Conservation (phyloP, 2,329 filamentous ascomycete genomes). For the Zasmidium citrigriseum region DNA sequence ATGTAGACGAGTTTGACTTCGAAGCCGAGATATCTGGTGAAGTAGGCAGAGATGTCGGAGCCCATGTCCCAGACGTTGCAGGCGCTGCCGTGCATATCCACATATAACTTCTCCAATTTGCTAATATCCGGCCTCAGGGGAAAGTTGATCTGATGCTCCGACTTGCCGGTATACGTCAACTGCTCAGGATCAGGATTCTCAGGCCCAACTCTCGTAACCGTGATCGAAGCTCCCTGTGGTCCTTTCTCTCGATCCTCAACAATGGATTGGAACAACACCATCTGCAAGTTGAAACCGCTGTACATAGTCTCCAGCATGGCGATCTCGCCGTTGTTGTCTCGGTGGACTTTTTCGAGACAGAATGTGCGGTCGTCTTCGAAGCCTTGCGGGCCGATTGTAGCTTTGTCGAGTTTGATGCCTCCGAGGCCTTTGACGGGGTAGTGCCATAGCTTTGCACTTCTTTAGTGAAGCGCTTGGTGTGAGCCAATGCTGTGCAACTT, state of each 20-base stretch:
- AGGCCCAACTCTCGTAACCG: conserved; percentile 3
- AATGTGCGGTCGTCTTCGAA: conserved; percentile 14
- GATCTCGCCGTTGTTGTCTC: conserved; percentile 7
- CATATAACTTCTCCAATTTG: neutral
- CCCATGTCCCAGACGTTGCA: conserved; percentile 12
- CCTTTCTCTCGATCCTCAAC: conserved; percentile 9
- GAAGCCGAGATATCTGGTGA: conserved; percentile 4
- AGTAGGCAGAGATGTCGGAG: conserved; percentile 7
- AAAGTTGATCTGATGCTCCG: conserved; percentile 10
- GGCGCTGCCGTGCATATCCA: conserved; percentile 10
- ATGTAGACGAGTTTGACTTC: conserved; percentile 12
- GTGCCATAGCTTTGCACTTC: conserved; percentile 5
- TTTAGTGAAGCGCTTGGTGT: neutral
- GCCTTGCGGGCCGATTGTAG: conserved; percentile 9
- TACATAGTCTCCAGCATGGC: conserved; percentile 9
- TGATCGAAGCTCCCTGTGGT: conserved; percentile 4
- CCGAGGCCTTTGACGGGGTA: conserved; percentile 11
- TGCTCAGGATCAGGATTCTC: conserved; percentile 8
- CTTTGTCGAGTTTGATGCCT: conserved; percentile 12
- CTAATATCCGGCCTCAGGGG: conserved; percentile 5
- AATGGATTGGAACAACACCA: conserved; percentile 12
- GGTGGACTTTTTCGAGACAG: conserved; percentile 7
- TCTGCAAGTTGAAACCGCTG: conserved; percentile 10
- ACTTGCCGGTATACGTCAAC: conserved; percentile 7
- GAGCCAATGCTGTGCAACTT: no score